Evolutionary conservation across 2,329 filamentous ascomycete genomes (phyloP).

Genomic region (Fusarium drepaniforme): DNA sequence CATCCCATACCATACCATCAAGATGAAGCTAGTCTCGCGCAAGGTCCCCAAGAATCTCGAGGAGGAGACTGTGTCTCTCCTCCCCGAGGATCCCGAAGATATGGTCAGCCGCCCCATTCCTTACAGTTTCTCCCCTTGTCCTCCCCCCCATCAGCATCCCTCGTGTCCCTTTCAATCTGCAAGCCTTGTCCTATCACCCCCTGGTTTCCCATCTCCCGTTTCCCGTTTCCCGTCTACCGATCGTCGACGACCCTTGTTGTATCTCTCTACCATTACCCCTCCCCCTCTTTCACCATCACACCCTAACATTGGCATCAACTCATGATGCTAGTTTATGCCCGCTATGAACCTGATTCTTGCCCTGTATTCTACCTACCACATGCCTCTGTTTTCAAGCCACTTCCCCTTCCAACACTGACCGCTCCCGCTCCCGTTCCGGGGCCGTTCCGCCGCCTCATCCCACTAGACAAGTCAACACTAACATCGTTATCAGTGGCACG

Average conservation of each 20-base stretch:
- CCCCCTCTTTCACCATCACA: constrained; percentile 29
- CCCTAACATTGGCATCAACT: constrained; percentile 21
- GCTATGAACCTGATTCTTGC: constrained; percentile 1
- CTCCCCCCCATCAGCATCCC: background rate
- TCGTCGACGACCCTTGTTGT: constrained; percentile 19
- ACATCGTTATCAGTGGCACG: constrained; percentile 62
- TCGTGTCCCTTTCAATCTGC: constrained; percentile 9
- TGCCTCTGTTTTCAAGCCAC: constrained; percentile 15
- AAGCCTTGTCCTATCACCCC: constrained; percentile 12
- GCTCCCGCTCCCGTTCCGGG: constrained; percentile 2
- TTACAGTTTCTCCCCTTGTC: constrained; percentile 4
- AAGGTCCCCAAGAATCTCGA: constrained; percentile 53
- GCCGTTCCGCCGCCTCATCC: constrained; percentile 19
- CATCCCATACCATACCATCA: constrained; percentile 23
- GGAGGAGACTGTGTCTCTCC: constrained; percentile 56
- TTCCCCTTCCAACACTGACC: constrained; percentile 12
- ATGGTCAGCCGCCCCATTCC: constrained; percentile 52
- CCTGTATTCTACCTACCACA: constrained; percentile 12
- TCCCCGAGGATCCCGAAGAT: constrained; percentile 60
- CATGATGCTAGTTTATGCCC: constrained; percentile 4
- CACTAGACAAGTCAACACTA: constrained; percentile 22
- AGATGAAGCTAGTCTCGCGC: constrained; percentile 56
- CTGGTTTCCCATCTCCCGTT: constrained; percentile 15
- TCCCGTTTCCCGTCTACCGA: constrained; percentile 15
- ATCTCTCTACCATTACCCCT: constrained; percentile 35